These are phyloP conservation scores for Hyphopichia homilentoma DNA, from an alignment of 805 yeast genomes.

Conservation along the genomic window DNA sequence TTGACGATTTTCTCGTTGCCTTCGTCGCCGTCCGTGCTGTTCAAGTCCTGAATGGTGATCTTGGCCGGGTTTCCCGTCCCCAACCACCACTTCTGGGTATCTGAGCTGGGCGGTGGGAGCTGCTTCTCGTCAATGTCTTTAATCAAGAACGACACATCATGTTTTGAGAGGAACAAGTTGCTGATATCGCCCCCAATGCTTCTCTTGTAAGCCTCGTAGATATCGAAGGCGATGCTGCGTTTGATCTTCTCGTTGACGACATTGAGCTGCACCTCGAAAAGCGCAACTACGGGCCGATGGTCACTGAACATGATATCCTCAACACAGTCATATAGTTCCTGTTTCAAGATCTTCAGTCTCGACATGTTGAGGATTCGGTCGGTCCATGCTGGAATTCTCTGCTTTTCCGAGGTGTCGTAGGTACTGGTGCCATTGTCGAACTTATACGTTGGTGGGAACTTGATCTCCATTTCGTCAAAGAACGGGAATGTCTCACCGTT, in stretches of 20 bases:
- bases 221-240: conserved; percentile 48
- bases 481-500: conserved; percentile 72
- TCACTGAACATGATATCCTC: conserved; percentile 69
- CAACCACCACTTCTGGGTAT: conserved; percentile 86
- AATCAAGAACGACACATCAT: conserved; percentile 20
- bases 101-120: conserved; percentile 89
- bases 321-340: conserved; percentile 56
- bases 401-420: conserved; percentile 89
- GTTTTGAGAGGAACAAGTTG: conserved; percentile 26
- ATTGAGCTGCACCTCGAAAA: conserved; percentile 59
- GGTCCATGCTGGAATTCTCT: conserved; percentile 96
- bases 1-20: conserved; percentile 47
- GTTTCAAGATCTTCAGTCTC: conserved; percentile 56
- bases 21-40: conserved; percentile 12
- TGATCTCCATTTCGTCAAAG: conserved; percentile 76
- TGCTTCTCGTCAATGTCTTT: conserved; percentile 32
- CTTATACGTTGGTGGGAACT: conserved; percentile 89
- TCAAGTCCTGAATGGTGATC: conserved; percentile 49
- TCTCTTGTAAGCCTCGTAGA: conserved; percentile 54
- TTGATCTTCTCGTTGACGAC: conserved; percentile 63
- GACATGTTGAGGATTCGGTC: conserved; percentile 72
- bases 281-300: conserved; percentile 84
- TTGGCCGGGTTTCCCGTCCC: conserved; percentile 73
- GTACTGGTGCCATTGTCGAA: conserved; percentile 79
- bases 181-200: conserved; percentile 42